These are phyloP conservation scores for Cymbidium sinense DNA, from an alignment of 106 monocot species.

Conservation along the genomic window DNA sequence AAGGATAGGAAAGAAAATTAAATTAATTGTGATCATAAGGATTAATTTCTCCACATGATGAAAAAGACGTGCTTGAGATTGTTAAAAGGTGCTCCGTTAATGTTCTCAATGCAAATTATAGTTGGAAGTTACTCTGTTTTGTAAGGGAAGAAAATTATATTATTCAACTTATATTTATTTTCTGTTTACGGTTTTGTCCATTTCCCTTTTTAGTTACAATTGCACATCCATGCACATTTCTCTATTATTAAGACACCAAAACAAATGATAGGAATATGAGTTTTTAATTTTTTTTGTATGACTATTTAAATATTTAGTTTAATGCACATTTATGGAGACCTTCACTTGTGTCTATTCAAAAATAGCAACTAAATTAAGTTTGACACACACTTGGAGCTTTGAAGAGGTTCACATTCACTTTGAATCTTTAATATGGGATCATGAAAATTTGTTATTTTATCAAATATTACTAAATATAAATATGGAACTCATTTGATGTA, in stretches of 20 bases:
- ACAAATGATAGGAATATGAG: background rate
- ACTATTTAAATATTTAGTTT: background rate
- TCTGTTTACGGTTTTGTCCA: background rate
- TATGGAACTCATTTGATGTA: constrained; percentile 12
- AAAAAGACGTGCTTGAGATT: no score
- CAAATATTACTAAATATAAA: background rate
- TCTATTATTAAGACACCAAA: background rate
- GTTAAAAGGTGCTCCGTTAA: no score
- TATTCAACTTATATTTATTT: no score
- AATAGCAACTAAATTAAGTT: background rate
- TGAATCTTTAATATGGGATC: background rate
- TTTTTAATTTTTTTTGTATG: background rate
- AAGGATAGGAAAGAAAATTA: no score
- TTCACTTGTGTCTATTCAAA: background rate
- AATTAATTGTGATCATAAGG: no score
- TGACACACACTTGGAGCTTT: background rate
- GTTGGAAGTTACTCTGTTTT: no score
- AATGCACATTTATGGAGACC: background rate
- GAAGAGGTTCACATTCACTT: background rate
- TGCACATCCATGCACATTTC: background rate
- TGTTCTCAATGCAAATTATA: no score
- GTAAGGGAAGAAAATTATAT: no score
- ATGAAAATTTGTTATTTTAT: background rate
- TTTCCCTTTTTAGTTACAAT: background rate
- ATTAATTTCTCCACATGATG: no score